A percentile compares a stretch with the other conserved stretches of the same genome.
phyloP scores from a whole-genome alignment of 1,284 basidiomycete genomes.

The Boletus calvinii region DNA sequence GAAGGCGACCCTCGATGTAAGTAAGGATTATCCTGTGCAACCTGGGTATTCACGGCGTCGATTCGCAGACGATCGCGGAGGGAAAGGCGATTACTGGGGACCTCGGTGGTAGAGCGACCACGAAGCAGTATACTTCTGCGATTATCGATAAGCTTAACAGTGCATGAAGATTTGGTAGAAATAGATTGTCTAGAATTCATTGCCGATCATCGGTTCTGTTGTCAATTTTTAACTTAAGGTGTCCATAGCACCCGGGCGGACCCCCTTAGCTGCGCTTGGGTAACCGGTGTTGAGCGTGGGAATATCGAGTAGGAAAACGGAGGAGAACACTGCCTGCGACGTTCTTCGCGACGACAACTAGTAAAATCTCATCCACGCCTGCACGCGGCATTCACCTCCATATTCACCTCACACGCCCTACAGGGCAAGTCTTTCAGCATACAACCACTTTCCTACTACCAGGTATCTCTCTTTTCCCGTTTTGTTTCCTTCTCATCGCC shows the following conservation, averaged over 20 bases:
- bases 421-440: slow-evolving; percentile 75
- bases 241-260: slow-evolving; percentile 3
- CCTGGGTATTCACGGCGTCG: slow-evolving; percentile 17
- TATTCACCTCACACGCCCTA: slow-evolving; percentile 75
- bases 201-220: not conserved
- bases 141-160: slow-evolving; percentile 75
- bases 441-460: slow-evolving; percentile 45
- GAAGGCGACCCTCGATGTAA: slow-evolving; percentile 81
- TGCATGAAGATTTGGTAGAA: slow-evolving; percentile 33
- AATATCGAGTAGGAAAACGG: slow-evolving; percentile 26
- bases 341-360: slow-evolving; percentile 43
- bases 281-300: slow-evolving; percentile 23
- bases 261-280: slow-evolving; percentile 7
- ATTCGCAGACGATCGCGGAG: slow-evolving; percentile 85
- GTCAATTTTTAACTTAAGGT: slow-evolving; percentile 4
- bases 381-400: slow-evolving; percentile 56
- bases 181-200: slow-evolving; percentile 7
- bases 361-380: slow-evolving; percentile 50
- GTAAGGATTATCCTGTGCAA: slow-evolving; percentile 32
- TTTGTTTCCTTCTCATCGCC: not conserved
- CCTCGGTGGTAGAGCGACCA: slow-evolving; percentile 87
- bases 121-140: slow-evolving; percentile 83
- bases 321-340: not conserved
- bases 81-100: slow-evolving; percentile 92
- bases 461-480: slow-evolving; percentile 38